Evolutionary conservation across 306 rosid genomes (phyloP), one percentile per base, ranked within the genome.

Genomic region (Prunus dulcis): DNA sequence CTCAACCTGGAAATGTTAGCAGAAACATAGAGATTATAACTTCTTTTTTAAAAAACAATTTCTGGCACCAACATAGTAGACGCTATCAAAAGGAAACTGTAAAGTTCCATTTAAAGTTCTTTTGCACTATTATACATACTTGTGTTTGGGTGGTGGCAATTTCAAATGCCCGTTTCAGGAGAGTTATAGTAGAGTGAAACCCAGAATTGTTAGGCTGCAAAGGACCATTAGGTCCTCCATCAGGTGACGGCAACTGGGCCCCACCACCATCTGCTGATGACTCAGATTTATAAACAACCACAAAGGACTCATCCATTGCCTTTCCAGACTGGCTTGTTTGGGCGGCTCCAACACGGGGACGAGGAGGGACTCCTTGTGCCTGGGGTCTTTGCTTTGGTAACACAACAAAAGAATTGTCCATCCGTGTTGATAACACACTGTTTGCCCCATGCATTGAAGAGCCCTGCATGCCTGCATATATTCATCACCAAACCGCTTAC

Each of bases 341-440:
- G 64, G 72, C 75, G 50, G 72, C 77, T 30, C 82, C 91, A 10
- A 83, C 77, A 46, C 85, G 89, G 57, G 92, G 92, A 27, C 88
- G 93, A 27, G 96, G 91, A 82, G 90, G 91, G 61, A 68, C 73
- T 53, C 94, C 97, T 76, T 82, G 97, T 34, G 82, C 67, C 67
- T n/a, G 89, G 63, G 91, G 89, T 66, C 73, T 87, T 68, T 89
- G 97, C 84, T 90, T 85, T 64, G 93, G 87, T 81, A 95, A 80
- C 47, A 92, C 86, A 66, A 95, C 97, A 92, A 86, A 95, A 28
- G 97, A 95, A 79, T 92, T 88, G 85, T 95, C 99, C 99, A 95
- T 95, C 64, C 82, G 89, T 18, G 93, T 90, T 0, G 96, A 82
- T 74, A 89, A 70, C 77, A 92, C 93, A 72, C 96, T 92, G 81